Conservation (phyloP, 2,329 filamentous ascomycete species). For the Aspergillus brasiliensis region DNA sequence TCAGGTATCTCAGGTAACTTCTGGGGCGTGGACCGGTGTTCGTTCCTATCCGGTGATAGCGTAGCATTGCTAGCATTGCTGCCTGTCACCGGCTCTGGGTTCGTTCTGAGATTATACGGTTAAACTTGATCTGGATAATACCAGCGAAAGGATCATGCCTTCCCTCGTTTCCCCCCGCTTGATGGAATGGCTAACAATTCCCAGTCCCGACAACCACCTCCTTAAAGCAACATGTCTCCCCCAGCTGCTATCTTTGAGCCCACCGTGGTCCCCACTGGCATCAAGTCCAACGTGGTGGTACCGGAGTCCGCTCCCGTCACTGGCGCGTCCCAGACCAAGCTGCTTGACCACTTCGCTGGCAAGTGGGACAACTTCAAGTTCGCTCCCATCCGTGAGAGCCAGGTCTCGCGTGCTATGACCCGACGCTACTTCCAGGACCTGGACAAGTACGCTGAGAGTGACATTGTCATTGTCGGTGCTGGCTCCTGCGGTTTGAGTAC, state of each 20-base stretch:
- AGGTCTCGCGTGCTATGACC: conserved; percentile 92
- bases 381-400: conserved; percentile 83
- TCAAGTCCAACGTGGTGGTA: conserved; percentile 50
- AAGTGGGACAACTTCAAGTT: conserved; percentile 85
- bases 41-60: conserved; percentile 40
- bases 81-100: conserved; percentile 22
- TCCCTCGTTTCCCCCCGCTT: conserved; percentile 47
- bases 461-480: conserved; percentile 90
- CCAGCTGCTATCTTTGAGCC: conserved; percentile 67
- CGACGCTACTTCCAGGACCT: conserved; percentile 90
- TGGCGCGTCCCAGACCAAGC: conserved; percentile 53
- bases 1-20: conserved; percentile 53
- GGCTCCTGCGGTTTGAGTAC: conserved; percentile 85
- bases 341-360: conserved; percentile 66
- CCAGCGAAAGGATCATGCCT: conserved; percentile 99
- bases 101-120: conserved; percentile 80
- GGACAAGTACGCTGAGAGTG: conserved; percentile 85
- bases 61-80: background rate
- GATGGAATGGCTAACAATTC: conserved; percentile 46
- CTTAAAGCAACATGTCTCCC: conserved; percentile 68
- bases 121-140: conserved; percentile 99
- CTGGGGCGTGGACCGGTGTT: conserved; percentile 68
- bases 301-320: conserved; percentile 41
- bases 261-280: conserved; percentile 38
- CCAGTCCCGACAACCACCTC: conserved; percentile 23